Base-by-base conservation (phyloP, 163 green algal species). In the Trebouxia gelatinosa region DNA sequence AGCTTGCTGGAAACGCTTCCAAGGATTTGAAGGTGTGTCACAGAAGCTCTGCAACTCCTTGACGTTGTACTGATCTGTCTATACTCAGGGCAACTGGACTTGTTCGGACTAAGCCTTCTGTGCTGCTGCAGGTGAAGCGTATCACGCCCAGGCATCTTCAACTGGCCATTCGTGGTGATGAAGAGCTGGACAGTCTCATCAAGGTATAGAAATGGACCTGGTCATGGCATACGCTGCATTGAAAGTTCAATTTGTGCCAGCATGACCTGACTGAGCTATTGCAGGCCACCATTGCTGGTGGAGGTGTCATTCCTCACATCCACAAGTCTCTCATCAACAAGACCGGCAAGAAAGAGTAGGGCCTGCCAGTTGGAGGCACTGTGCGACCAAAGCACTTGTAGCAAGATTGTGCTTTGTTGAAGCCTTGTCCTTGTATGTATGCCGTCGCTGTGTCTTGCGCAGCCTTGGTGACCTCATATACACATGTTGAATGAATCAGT, bases 301-400 rank as follows among this genome's bases (percentile, higher is more conserved):
- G 96, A 87, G 96, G 96, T 90, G 96, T 99, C 74, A 99, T 99
- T 77, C 96, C 96, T 23, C 96, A 99, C 89, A 99, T 99, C 81
- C 96, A 99, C 93, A 99, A 99, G 91, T 97, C 90, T 13, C 92
- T 99, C 16, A 98, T 99, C 89, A 97, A 94, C 89, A 99, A 99
- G 92, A 80, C 84, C 37, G 86, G 72, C 78, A 96, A 92, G 84
- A 94, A 96, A 83, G 86, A 92, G 80, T 72, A 72, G 64, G 64
- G n/a, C n/a, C n/a, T n/a, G n/a, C n/a, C n/a, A n/a, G n/a, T n/a
- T n/a, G n/a, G n/a, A n/a, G n/a, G n/a, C n/a, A n/a, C n/a, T n/a
- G n/a, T n/a, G n/a, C n/a, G n/a, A n/a, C n/a, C n/a, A n/a, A n/a
- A n/a, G n/a, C n/a, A n/a, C n/a, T n/a, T n/a, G n/a, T n/a, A n/a